Evolutionary conservation across 2,329 filamentous ascomycete genomes (phyloP), one percentile per base, ranked within the genome.

Genomic region (Nakataea oryzae): DNA sequence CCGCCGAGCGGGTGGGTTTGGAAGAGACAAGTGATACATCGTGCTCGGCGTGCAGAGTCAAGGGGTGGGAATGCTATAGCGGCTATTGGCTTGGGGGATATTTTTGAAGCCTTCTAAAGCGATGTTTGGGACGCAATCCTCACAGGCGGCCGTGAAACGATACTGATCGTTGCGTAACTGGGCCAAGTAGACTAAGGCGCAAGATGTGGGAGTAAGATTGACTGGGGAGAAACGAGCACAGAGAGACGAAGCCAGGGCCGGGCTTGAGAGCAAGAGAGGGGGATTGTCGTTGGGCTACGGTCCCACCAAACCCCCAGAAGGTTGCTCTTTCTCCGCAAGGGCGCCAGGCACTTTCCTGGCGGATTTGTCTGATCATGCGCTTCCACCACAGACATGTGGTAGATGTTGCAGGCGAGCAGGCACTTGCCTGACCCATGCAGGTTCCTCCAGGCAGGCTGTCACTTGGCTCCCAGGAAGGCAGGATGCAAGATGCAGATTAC

Each of bases 1-100:
- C 54, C 59, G 59, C 30, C 41, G 54, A 32, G 29, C 30, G 21
- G 59, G 55, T 6, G 27, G 30, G 30, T 57, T 54, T 11, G 59
- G 59, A 24, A 61, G 59, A 8, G 59, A 61, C 28, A 30, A 26
- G 54, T 54, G 54, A 27, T 34, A 55, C 59, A 61, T 61, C 55
- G 13, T 57, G 55, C n/a, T 41, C 34, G 34, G 34, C 14, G 34
- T 41, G 34, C 34, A 41, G 34, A 21, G 14, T 41, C 21, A 17
- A 41, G 14, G 14, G 14, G 14, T 41, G 34, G n/a, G 54, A 28
- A 55, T 55, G 26, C 11, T 17, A 14, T 55, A 55, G n/a, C 21
- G 54, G n/a, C 26, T 55, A 26, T 11, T 28, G n/a, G 54, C 54
- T 55, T 55, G 54, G 26, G 34, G n/a, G n/a, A 55, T 55, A 55